A percentile compares a stretch with the other conserved stretches of the same genome.
These are phyloP conservation scores for Populus tomentosa DNA, from an alignment of 441 rosid species.

Conservation along the genomic window DNA sequence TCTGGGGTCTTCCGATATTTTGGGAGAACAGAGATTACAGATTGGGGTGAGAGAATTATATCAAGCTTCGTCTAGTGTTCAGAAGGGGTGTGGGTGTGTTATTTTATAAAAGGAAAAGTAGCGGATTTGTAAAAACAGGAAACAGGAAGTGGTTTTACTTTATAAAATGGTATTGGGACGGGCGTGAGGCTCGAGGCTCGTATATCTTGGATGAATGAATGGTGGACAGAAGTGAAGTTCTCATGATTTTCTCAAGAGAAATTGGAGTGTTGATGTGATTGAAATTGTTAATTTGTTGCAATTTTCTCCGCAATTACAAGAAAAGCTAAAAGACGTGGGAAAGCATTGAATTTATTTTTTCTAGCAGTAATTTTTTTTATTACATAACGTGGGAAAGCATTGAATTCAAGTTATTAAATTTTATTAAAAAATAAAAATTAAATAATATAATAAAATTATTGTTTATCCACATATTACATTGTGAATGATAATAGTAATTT, in stretches of 20 bases:
- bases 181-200: background rate
- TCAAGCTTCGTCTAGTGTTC: background rate
- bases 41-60: background rate
- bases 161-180: background rate
- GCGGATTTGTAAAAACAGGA: background rate
- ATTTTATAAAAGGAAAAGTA: background rate
- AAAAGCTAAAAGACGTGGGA: no score
- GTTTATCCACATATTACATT: no score
- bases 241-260: background rate
- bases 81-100: background rate
- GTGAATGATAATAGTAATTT: accelerated
- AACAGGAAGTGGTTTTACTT: background rate
- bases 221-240: background rate
- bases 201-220: background rate
- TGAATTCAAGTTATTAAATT: no score
- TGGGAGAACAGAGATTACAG: background rate
- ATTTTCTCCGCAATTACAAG: no score
- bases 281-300: background rate
- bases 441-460: no score
- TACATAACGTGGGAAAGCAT: no score
- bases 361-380: no score
- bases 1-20: background rate
- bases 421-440: no score
- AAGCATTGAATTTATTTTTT: no score
- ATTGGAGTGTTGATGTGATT: background rate